These are phyloP conservation scores for Mycena chlorophos DNA, from an alignment of 768 basidiomycete species.

Conservation along the genomic window DNA sequence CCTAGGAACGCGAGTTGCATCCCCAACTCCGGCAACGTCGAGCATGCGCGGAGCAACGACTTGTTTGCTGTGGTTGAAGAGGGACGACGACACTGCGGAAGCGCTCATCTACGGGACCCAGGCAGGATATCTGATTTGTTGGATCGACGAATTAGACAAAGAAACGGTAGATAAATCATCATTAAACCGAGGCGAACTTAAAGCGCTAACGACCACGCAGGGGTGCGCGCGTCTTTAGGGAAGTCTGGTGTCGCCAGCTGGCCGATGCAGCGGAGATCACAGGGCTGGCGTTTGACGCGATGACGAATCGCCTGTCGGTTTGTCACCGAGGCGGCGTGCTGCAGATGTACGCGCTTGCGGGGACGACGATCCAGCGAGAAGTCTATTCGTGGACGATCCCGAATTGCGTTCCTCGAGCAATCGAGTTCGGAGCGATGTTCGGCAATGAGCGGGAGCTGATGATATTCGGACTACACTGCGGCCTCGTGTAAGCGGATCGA, in stretches of 20 bases:
- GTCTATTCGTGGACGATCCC: too few species aligned
- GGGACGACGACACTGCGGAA: constrained; percentile 15
- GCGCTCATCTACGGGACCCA: constrained; percentile 14
- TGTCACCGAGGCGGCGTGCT: too few species aligned
- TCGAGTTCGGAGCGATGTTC: constrained; percentile 14
- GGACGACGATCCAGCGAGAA: too few species aligned
- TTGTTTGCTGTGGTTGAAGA: constrained; percentile 7
- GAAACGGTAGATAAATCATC: too few species aligned
- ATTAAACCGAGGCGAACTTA: too few species aligned
- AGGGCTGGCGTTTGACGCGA: too few species aligned
- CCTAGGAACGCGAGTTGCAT: neutral
- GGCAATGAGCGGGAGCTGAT: constrained; percentile 10
- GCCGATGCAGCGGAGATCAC: too few species aligned
- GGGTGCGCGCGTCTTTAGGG: too few species aligned
- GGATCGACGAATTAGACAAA: too few species aligned
- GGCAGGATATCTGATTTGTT: constrained; percentile 11
- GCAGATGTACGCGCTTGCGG: neutral
- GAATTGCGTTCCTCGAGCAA: constrained; percentile 13
- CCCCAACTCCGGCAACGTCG: neutral
- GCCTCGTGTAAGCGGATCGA: constrained; percentile 22
- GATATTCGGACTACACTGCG: constrained; percentile 18
- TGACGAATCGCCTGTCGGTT: too few species aligned
- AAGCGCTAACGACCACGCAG: too few species aligned
- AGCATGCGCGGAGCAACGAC: constrained; percentile 15
- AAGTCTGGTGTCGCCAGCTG: too few species aligned